Evolutionary conservation across 352 stramenopile species (phyloP).

Genomic region (Pythium phragmitis): DNA sequence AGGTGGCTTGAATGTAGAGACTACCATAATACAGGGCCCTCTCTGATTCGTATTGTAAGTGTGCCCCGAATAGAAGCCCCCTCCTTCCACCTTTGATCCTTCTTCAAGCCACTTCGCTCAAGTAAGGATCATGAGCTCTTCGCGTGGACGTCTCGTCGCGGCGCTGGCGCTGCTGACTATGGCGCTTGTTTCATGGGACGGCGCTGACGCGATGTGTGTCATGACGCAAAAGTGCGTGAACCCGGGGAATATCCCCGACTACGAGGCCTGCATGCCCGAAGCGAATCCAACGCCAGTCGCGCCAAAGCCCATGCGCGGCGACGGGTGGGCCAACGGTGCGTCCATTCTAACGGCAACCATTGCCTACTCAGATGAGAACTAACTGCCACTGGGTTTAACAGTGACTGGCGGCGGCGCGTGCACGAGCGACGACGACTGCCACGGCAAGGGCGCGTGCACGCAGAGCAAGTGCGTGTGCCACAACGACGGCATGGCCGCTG

Average conservation of each 20-base stretch:
- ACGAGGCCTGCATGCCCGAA: constrained; percentile 69
- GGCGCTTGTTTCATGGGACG: background rate
- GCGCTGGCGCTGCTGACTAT: constrained; percentile 4
- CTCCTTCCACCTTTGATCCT: background rate
- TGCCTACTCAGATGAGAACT: background rate
- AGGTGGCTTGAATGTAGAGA: constrained; percentile 22
- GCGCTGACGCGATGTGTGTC: constrained; percentile 34
- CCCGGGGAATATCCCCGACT: constrained; percentile 66
- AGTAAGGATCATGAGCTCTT: constrained; percentile 8
- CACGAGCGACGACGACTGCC: constrained; percentile 51
- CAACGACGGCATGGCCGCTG: constrained; percentile 65
- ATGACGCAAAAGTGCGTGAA: constrained; percentile 85
- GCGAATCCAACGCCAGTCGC: constrained; percentile 31
- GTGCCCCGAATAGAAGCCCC: constrained; percentile 7
- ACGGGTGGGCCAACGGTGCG: constrained; percentile 45
- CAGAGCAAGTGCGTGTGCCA: constrained; percentile 47
- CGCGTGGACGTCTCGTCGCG: background rate
- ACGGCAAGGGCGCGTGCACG: constrained; percentile 52
- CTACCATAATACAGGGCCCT: too few species aligned
- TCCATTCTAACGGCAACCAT: background rate
- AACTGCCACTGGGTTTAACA: constrained; percentile 1
- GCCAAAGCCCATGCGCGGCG: constrained; percentile 35
- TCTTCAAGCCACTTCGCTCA: constrained; percentile 19
- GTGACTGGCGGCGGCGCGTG: constrained; percentile 73
- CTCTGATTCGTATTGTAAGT: constrained; percentile 7